Evolutionary conservation across 2,329 filamentous ascomycete genomes (phyloP).

Genomic region (Diaporthe ampelina): DNA sequence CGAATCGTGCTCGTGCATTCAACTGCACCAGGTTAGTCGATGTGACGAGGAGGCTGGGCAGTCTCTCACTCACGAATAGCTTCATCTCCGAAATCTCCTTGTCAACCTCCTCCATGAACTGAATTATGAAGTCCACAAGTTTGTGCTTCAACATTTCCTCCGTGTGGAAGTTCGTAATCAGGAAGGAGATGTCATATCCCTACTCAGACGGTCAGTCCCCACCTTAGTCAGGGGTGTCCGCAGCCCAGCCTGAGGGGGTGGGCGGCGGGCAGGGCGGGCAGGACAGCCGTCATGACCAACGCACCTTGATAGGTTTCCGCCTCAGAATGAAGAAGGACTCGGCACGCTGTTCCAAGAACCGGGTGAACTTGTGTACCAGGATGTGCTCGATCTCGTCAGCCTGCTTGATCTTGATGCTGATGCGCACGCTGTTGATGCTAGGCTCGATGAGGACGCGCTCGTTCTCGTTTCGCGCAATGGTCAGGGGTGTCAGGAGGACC

Average conservation of each 20-base stretch:
- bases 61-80: conserved; percentile 75
- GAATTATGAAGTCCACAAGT: conserved; percentile 98
- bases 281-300: conserved; percentile 44
- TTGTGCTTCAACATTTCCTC: conserved; percentile 99
- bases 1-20: conserved; percentile 96
- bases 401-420: conserved; percentile 99
- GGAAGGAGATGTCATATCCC: conserved; percentile 98
- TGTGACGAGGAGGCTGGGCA: conserved; percentile 45
- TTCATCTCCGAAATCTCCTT: conserved; percentile 99
- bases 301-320: conserved; percentile 93
- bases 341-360: conserved; percentile 95
- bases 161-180: conserved; percentile 99
- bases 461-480: conserved; percentile 94
- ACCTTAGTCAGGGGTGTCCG: conserved; percentile 14
- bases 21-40: conserved; percentile 67
- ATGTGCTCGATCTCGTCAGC: conserved; percentile 99
- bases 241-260: background rate
- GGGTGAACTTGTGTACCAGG: conserved; percentile 97
- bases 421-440: conserved; percentile 94
- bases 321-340: conserved; percentile 97
- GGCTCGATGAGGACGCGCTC: conserved; percentile 97
- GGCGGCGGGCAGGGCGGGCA: background rate
- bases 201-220: conserved; percentile 51
- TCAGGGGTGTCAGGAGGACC: conserved; percentile 91
- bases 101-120: conserved; percentile 99